Base-by-base conservation (phyloP, 805 yeast species). In the Hanseniaspora hatyaiensis region DNA sequence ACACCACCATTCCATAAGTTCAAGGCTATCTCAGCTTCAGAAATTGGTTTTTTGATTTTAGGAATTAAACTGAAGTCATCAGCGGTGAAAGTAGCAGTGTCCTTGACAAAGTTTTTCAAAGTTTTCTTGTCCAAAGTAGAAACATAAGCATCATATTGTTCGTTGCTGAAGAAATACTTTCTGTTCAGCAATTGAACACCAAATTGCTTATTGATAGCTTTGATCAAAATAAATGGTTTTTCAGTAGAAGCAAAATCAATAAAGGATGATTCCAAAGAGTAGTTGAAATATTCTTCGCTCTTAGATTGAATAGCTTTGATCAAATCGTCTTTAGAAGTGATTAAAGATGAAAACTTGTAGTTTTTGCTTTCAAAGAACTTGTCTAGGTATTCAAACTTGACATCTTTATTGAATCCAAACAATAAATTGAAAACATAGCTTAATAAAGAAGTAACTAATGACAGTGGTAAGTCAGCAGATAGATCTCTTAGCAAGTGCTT, bases 141-240 rank as follows among this genome's bases (percentile, higher is more conserved):
- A 32, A 59, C 52, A 43, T 59, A 62, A 3, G 51, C 48, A 38
- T 63, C 71, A 42, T 57, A 57, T 16, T 59, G 57, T 38, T 69
- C 76, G 38, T 60, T 59, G 29, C 75, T 69, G 57, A 63, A 67
- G 54, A 54, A 63, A 51, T 67, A 65, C 20, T 59, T 59, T 52
- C 65, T 64, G 52, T 65, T 68, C 51, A 69, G 65, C 83, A 95
- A 80, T 68, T 92, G 98, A 46, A 89, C 75, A 65, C 97, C 97
- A 55, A 79, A 75, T 64, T 83, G 82, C 47, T 68, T 57, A 9
- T 95, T 78, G 53, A 87, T 70, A 54, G 80, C 82, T 65, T 88
- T 78, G 56, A 85, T 68, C 36, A 82, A 58, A 30, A 60, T 52
- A 30, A 63, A 53, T 44, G 73, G 76, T 18, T 67, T 52, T 13